Percentiles rank a stretch among this genome's conserved stretches.
These are phyloP conservation scores for Pascua guehoae DNA, from an alignment of 1,284 basidiomycete species.

Conservation along the genomic window DNA sequence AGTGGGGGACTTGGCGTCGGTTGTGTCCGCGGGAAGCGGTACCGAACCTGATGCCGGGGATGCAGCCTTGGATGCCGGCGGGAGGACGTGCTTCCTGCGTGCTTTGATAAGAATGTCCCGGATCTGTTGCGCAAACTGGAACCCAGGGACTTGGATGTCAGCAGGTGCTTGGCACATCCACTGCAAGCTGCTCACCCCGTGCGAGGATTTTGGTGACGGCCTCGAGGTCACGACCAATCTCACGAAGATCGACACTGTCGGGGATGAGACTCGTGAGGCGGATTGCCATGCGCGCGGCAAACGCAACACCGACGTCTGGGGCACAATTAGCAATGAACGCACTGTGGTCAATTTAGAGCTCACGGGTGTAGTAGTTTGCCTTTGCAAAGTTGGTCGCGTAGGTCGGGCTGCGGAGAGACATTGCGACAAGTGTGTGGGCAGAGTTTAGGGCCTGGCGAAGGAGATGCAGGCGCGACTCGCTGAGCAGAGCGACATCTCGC, in stretches of 20 bases:
- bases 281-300: conserved; percentile 40
- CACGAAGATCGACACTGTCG: conserved; percentile 33
- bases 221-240: conserved; percentile 41
- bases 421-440: conserved; percentile 28
- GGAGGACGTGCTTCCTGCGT: conserved; percentile 30
- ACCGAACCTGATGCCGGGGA: not conserved
- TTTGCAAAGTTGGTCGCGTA: conserved; percentile 27
- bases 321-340: conserved; percentile 19
- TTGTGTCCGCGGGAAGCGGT: not conserved
- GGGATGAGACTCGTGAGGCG: conserved; percentile 38
- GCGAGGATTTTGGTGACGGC: conserved; percentile 31
- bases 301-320: conserved; percentile 33
- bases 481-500: conserved; percentile 25
- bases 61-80: conserved; percentile 16
- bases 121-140: conserved; percentile 37
- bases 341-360: too few relatives aligned
- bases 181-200: conserved; percentile 16
- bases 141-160: conserved; percentile 34
- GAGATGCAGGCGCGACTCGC: conserved; percentile 19
- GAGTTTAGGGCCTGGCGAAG: conserved; percentile 26
- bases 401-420: conserved; percentile 24
- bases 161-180: not conserved
- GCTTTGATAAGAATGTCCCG: conserved; percentile 35
- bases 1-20: too few relatives aligned
- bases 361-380: conserved; percentile 12